phyloP scores from a whole-genome alignment of 1,139 yeast genomes.

The Geotrichum histeridarum region DNA sequence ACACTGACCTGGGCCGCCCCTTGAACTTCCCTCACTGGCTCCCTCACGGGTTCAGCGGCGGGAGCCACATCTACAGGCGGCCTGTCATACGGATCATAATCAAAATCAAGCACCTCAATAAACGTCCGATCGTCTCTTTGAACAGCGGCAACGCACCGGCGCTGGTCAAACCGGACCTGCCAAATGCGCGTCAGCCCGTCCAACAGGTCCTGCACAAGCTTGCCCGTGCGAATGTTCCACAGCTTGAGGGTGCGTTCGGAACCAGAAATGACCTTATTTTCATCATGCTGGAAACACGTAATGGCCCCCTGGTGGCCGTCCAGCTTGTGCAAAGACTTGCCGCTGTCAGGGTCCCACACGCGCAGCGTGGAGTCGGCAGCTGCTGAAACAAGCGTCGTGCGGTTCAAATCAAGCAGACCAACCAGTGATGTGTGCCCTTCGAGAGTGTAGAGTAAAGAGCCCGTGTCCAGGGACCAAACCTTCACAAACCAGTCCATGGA shows the following conservation, averaged over 20 bases:
- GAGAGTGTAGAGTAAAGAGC: constrained; percentile 58
- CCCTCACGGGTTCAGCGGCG: background rate
- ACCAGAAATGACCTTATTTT: constrained; percentile 80
- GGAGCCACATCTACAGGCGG: background rate
- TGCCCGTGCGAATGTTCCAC: constrained; percentile 81
- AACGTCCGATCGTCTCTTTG: constrained; percentile 62
- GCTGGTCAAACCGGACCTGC: constrained; percentile 86
- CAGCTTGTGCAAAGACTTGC: constrained; percentile 61
- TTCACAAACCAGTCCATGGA: constrained; percentile 86
- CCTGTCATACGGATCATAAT: constrained; percentile 36
- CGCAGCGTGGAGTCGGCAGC: constrained; percentile 92
- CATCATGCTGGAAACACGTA: constrained; percentile 89
- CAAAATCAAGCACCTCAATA: constrained; percentile 83
- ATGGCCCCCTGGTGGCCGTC: constrained; percentile 87
- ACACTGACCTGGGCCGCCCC: no score
- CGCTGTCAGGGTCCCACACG: constrained; percentile 86
- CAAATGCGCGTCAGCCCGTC: constrained; percentile 79
- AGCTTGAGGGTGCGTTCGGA: constrained; percentile 74
- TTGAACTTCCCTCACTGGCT: no score
- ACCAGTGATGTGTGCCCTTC: constrained; percentile 89
- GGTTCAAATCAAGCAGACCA: constrained; percentile 75
- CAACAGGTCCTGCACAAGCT: constrained; percentile 66
- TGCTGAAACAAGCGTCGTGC: constrained; percentile 81
- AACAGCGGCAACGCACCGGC: constrained; percentile 91
- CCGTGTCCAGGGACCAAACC: constrained; percentile 83